Conservation (phyloP, 2,329 filamentous ascomycete species). For the Diaporthe amygdali region DNA sequence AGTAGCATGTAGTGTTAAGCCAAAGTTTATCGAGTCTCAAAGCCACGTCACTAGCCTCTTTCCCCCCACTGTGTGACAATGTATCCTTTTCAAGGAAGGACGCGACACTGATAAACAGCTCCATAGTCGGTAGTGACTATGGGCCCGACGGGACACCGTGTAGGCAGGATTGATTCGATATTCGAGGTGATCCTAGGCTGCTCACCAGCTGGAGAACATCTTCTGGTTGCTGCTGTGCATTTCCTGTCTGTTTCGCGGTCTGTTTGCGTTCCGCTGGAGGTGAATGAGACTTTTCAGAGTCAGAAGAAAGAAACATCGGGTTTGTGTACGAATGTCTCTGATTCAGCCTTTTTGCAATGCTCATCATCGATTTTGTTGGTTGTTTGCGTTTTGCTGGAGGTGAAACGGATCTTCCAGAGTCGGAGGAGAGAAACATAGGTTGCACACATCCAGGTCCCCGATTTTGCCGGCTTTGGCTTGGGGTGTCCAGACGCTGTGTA, state of each 20-base stretch:
- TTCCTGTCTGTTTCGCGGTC: no score
- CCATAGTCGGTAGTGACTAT: no score
- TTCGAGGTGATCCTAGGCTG: not conserved
- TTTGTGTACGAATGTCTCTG: no score
- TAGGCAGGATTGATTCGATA: not conserved
- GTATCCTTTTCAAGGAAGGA: not conserved
- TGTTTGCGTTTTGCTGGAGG: not conserved
- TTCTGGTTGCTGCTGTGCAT: not conserved
- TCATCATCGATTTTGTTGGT: no score
- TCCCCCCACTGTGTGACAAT: no score
- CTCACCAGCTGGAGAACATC: no score
- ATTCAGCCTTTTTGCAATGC: no score
- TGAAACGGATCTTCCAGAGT: not conserved
- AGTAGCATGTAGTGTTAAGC: not conserved
- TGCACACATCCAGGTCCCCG: not conserved
- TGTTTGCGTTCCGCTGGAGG: not conserved
- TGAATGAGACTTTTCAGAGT: not conserved
- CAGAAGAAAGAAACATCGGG: not conserved
- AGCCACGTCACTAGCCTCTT: no score
- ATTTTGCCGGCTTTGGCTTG: not conserved
- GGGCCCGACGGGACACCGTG: not conserved
- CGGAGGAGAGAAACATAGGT: not conserved
- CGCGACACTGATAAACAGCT: no score
- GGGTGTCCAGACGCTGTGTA: conserved; percentile 15
- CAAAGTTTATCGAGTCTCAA: no score